Base-by-base conservation (phyloP, 2,329 filamentous ascomycete species). In the Hymenoscyphus infarciens region DNA sequence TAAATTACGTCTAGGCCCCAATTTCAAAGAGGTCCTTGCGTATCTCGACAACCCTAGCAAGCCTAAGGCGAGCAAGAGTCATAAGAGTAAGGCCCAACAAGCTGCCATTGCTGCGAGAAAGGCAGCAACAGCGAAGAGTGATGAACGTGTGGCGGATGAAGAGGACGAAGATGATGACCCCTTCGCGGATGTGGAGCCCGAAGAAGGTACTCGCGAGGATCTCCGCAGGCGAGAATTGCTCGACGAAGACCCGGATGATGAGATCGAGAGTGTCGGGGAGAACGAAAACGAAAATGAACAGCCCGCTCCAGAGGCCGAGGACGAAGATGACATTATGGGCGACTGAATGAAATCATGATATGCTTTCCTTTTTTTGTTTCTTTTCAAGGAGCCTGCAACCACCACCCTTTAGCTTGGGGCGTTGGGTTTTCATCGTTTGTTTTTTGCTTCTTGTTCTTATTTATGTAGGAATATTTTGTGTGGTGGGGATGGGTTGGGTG, bases 11-110 rank as follows among this genome's bases (percentile, higher is more conserved):
- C 82, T 99, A 2, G 95, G 95, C 2, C 80, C 84, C 55, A 97
- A 95, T 74, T 96, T 91, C 80, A 91, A 89, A 72, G 92, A 95
- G 70, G 86, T 97, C 6, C 79, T 97, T 4, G 84, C 86, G 8
- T 95, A 89, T 74, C 80, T 98, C 3, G 92, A 97, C 70, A 85
- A 89, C 62, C 80, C 82, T 57, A 11, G 16, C 10, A 87, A 87
- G 71, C 75, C 84, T 53, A 81, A 81, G 59, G 68, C 64, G 2
- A 74, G 73, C 67, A 74, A 72, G 73, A 74, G 64, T 13, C 67
- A 68, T 27, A 76, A 72, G 64, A 69, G 73, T 53, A 76, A 77
- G 59, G 78, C 75, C 68, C 81, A 79, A 70, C 78, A 75, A 71
- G 67, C 76, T 11, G 75, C 77, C 42, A 75, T 74, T 38, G 70